Base-by-base conservation (phyloP, 441 rosid species). In the Adansonia grandidieri region DNA sequence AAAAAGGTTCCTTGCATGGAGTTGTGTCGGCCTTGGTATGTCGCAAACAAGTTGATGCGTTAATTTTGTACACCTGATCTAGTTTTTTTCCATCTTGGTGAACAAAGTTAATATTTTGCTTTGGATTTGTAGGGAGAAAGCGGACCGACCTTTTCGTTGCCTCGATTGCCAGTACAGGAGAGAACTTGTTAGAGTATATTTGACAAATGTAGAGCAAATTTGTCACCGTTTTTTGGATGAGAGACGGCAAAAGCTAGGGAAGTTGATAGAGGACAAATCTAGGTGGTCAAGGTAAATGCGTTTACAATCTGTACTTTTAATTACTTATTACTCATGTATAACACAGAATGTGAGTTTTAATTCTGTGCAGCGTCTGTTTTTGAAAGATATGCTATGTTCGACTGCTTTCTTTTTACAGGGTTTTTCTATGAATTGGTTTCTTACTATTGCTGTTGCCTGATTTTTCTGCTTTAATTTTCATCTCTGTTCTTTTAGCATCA, bases 141-240 rank as follows among this genome's bases (percentile, higher is more conserved):
- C 88, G 82, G 98, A 97, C 78, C 88, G 91, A 8, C 99, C 98
- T 80, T 97, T 97, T 74, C 97, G 97, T 76, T 97, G 99, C 88
- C 99, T 97, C 79, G 92, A 89, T 85, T 89, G 94, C 83, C 87
- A 80, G 40, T 97, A 95, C 83, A 91, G 99, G 89, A 89, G 97
- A 84, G 98, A 97, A 84, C 98, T 97, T 85, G 94, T 91, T 85
- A 89, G 99, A 82, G 98, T 97, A 56, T 95, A 97, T 83, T 83
- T 92, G 87, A 78, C 90, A 79, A 92, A 93, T 85, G 98, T 97
- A 78, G 98, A 95, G 86, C 91, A 91, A 84, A 87, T 77, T 60
- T 93, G 97, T 84, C 90, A 96, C 71, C 93, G 97, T 69, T 92
- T 90, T 88, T 88, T 97, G 79, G 98, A 95, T 81, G 98, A 97